Conservation (phyloP, 169 alveolate genomes). For the Cryptosporidium felis region DNA sequence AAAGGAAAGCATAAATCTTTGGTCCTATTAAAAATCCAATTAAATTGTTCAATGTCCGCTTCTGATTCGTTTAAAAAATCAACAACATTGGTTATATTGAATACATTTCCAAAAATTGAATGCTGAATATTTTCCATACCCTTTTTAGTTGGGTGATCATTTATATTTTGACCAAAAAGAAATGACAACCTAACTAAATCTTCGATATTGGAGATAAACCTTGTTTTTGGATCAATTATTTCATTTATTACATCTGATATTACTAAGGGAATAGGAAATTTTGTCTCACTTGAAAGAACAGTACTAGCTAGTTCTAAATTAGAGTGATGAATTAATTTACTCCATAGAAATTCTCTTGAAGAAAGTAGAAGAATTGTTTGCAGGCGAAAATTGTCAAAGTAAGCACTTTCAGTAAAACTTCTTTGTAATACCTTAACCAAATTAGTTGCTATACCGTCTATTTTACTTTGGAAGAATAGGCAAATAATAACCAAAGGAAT, state of each 20-base stretch:
- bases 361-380: neutral
- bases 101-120: slow-evolving; percentile 1
- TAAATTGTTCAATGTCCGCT: no score
- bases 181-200: slow-evolving; percentile 6
- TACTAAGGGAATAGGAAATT: slow-evolving; percentile 14
- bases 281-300: neutral
- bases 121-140: neutral
- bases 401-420: neutral
- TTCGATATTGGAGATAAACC: neutral
- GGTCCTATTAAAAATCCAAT: no score
- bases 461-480: neutral
- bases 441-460: neutral
- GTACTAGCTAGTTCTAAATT: neutral
- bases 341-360: slow-evolving; percentile 2
- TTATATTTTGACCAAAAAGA: neutral
- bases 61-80: no score
- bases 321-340: neutral
- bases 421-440: neutral
- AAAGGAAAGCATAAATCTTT: no score
- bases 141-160: neutral
- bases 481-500: neutral
- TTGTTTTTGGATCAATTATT: slow-evolving; percentile 14
- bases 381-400: neutral
- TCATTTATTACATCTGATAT: neutral
- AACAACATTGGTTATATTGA: neutral